These are phyloP conservation scores for Chrysosporium queenslandicum DNA, from an alignment of 2,329 filamentous ascomycete genomes.

Conservation along the genomic window DNA sequence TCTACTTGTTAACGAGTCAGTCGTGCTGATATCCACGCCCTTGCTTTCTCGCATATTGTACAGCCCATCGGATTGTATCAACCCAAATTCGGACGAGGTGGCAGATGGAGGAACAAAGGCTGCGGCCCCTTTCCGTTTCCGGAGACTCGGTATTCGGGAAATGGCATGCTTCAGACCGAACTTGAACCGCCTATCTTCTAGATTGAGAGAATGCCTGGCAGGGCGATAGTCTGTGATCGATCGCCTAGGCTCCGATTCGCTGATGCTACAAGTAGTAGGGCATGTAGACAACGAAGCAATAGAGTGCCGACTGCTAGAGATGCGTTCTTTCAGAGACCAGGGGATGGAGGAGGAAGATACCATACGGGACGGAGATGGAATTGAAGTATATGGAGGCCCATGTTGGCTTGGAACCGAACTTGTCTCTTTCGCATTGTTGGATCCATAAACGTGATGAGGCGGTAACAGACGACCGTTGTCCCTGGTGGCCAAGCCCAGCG, in stretches of 20 bases:
- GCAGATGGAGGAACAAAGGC: not conserved
- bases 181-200: constrained; percentile 16
- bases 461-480: constrained; percentile 14
- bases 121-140: constrained; percentile 7
- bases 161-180: constrained; percentile 15
- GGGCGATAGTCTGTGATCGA: constrained; percentile 14
- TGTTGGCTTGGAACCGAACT: not conserved
- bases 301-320: constrained; percentile 30
- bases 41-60: not conserved
- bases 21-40: not conserved
- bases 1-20: not conserved
- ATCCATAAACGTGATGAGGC: constrained; percentile 16
- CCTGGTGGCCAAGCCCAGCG: constrained; percentile 30
- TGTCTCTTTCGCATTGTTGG: not conserved
- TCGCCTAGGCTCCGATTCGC: constrained; percentile 22
- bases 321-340: constrained; percentile 13
- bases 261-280: constrained; percentile 32
- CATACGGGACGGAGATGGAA: constrained; percentile 26
- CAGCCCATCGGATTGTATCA: not conserved
- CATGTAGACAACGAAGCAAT: constrained; percentile 32
- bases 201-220: constrained; percentile 20
- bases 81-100: not conserved
- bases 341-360: constrained; percentile 26
- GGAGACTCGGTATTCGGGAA: constrained; percentile 12
- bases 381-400: constrained; percentile 18